Evolutionary conservation across 208 protist species (phyloP), one percentile per base, ranked within the genome.

Genomic region (Novymonas esmeraldas): DNA sequence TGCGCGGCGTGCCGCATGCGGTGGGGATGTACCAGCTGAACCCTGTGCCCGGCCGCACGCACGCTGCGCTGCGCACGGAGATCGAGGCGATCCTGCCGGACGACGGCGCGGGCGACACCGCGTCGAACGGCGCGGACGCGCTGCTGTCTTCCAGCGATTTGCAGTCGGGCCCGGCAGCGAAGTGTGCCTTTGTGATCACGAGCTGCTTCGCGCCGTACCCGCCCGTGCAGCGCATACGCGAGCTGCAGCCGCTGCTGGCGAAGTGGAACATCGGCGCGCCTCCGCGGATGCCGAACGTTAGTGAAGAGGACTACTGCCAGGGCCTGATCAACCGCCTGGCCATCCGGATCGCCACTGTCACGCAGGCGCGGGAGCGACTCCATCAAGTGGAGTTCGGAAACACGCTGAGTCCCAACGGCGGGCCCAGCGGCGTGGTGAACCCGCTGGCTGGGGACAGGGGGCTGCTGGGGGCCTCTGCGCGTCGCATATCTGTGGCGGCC

Each of bases 11-110:
- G 65, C 78, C 82, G 64, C 70, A 68, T 58, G 67, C 70, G 6
- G 78, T 89, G 58, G 73, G 79, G 67, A 85, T 89, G 76, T 86
- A 76, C 68, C 79, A 89, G 74, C 70, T 89, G 60, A 72, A 86
- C 63, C 51, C 70, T 3, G 73, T 85, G 58, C 69, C 65, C 6
- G 83, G 79, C 6, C 83, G 83, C 46, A 45, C 54, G 34, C 80
- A 76, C 70, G 68, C 72, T 39, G 31, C 51, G 24, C 66, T 89
- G 69, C 83, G 83, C 0, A 81, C 79, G 20, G 83, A 89, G 56
- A 70, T 77, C 29, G 82, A 84, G 26, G 73, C 67, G 10, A 42
- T 67, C 14, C 46, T 81, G 24, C 64, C 73, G 14, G 69, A 77
- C 24, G 51, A 78, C 18, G 64, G 34, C 6, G 28, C 54, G 54